Evolutionary conservation across 2,329 filamentous ascomycete genomes (phyloP).

Genomic region (Aureobasidium sp.): DNA sequence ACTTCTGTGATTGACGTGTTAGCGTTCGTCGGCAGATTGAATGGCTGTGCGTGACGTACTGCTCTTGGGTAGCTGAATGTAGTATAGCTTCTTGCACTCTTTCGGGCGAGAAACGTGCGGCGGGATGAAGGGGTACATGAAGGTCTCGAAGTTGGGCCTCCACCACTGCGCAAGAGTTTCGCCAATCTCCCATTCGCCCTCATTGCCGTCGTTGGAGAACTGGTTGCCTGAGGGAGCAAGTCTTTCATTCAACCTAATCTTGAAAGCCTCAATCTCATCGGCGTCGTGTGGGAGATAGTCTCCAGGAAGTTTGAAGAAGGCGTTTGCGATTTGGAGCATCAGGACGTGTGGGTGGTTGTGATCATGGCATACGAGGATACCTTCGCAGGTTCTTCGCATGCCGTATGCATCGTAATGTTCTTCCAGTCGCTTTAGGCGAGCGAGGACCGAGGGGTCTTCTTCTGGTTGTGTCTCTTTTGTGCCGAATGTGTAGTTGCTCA

Average conservation of each 20-base stretch:
- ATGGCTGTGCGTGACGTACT: constrained; percentile 53
- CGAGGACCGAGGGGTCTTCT: constrained; percentile 91
- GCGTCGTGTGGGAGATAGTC: constrained; percentile 88
- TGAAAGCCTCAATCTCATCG: constrained; percentile 93
- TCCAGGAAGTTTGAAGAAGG: constrained; percentile 97
- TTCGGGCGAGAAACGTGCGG: constrained; percentile 94
- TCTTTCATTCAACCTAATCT: constrained; percentile 82
- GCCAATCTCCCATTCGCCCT: constrained; percentile 76
- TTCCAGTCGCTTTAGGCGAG: constrained; percentile 86
- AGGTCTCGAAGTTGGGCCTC: constrained; percentile 98
- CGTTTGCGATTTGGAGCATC: constrained; percentile 98
- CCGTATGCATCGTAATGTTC: constrained; percentile 88
- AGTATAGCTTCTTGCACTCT: constrained; percentile 98
- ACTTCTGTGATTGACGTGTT: constrained; percentile 58
- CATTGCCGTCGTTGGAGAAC: constrained; percentile 60
- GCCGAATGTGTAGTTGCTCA: constrained; percentile 98
- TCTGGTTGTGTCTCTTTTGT: constrained; percentile 98
- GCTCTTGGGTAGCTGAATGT: constrained; percentile 86
- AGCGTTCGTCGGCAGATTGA: background rate
- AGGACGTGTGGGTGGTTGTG: constrained; percentile 98
- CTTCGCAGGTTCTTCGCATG: constrained; percentile 96
- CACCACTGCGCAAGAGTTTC: constrained; percentile 98
- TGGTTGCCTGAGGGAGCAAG: constrained; percentile 73
- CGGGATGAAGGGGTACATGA: constrained; percentile 98
- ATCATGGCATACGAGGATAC: constrained; percentile 94